Evolutionary conservation across 2,329 filamentous ascomycete species (phyloP).

Genomic region (Ophiostoma australiae): DNA sequence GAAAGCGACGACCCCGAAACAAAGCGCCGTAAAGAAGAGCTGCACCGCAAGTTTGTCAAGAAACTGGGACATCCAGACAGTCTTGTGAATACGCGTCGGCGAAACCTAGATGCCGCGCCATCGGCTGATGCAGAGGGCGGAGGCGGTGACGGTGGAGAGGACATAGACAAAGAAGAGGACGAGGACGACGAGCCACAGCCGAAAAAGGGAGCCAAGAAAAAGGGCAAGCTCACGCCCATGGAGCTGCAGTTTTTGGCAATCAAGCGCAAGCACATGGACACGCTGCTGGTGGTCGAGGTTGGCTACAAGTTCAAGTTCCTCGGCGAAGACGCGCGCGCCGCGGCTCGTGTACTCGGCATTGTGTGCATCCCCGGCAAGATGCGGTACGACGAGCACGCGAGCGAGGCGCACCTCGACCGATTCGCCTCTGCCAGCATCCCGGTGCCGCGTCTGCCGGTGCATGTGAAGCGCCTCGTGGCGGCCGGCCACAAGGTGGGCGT

Average conservation of each 20-base stretch:
- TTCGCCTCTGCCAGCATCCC: conserved; percentile 97
- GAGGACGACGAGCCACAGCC: conserved; percentile 46
- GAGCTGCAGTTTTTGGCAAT: conserved; percentile 91
- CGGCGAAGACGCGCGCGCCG: conserved; percentile 85
- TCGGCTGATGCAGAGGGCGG: conserved; percentile 50
- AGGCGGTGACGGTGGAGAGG: conserved; percentile 47
- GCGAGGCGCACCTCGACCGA: conserved; percentile 83
- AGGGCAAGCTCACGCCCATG: conserved; percentile 84
- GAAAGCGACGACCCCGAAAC: conserved; percentile 32
- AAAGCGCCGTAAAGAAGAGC: conserved; percentile 52
- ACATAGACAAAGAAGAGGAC: conserved; percentile 46
- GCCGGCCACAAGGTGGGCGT: conserved; percentile 96
- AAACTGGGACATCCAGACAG: conserved; percentile 85
- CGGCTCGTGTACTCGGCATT: conserved; percentile 86
- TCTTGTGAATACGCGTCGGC: conserved; percentile 60
- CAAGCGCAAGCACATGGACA: conserved; percentile 85
- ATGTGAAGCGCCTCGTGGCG: conserved; percentile 85
- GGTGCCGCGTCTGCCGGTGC: conserved; percentile 82
- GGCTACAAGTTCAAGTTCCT: conserved; percentile 98
- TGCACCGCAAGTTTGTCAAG: conserved; percentile 83
- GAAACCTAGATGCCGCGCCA: conserved; percentile 47
- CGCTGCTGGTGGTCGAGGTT: conserved; percentile 85
- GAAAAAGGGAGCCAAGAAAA: conserved; percentile 57
- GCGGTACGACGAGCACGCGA: conserved; percentile 88
- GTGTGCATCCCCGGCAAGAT: conserved; percentile 96